These are phyloP conservation scores for Candida krabiensis DNA, from an alignment of 805 yeast species.

Conservation along the genomic window DNA sequence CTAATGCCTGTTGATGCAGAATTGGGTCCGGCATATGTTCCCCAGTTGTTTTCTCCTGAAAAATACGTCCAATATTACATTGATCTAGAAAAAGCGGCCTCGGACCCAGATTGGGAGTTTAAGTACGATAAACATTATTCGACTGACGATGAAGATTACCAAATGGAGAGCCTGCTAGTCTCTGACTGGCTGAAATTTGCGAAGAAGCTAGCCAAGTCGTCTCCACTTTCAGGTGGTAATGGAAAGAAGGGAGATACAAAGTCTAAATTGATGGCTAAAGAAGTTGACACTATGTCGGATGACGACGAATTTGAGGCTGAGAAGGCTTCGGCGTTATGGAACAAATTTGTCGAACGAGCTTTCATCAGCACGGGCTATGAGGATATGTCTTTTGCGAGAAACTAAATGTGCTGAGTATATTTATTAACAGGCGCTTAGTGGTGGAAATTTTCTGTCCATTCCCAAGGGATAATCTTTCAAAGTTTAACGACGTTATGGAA, in stretches of 20 bases:
- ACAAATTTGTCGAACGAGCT: slow-evolving; percentile 52
- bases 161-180: slow-evolving; percentile 56
- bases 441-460: no score
- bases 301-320: slow-evolving; percentile 4
- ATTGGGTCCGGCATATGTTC: slow-evolving; percentile 74
- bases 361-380: slow-evolving; percentile 69
- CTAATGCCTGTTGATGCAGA: slow-evolving; percentile 52
- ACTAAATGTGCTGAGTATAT: no score
- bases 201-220: slow-evolving; percentile 44
- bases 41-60: slow-evolving; percentile 72
- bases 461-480: no score
- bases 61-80: slow-evolving; percentile 72
- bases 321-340: slow-evolving; percentile 51
- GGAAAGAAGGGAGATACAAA: slow-evolving; percentile 4
- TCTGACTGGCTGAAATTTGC: slow-evolving; percentile 63
- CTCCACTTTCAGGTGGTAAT: slow-evolving; percentile 27
- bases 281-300: slow-evolving; percentile 6
- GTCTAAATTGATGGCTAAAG: no score
- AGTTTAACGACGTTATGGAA: no score
- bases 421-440: no score
- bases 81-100: slow-evolving; percentile 50
- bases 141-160: slow-evolving; percentile 60
- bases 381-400: slow-evolving; percentile 36
- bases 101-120: slow-evolving; percentile 43
- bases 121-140: slow-evolving; percentile 65